Percentiles rank a stretch among this genome's conserved stretches.
Evolutionary conservation across 495 filamentous ascomycete species (phyloP).

Genomic region (Aspergillus sparsus): DNA sequence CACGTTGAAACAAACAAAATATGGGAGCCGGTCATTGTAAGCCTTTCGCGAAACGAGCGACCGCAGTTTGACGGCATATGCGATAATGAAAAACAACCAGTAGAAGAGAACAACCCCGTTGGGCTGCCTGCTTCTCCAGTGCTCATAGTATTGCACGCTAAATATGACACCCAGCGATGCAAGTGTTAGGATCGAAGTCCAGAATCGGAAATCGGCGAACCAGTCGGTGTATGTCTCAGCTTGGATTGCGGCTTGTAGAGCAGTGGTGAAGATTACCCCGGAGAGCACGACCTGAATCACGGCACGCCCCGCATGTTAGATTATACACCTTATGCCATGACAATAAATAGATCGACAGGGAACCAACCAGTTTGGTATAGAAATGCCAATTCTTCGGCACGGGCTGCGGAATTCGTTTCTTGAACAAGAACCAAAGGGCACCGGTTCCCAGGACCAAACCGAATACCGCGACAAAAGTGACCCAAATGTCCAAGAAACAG

Average conservation of each 20-base stretch:
- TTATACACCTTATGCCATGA: slow-evolving; percentile 15
- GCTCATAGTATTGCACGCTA: slow-evolving; percentile 88
- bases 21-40: slow-evolving; percentile 63
- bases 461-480: slow-evolving; percentile 72
- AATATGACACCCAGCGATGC: slow-evolving; percentile 78
- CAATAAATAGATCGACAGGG: not conserved
- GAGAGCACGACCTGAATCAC: slow-evolving; percentile 65
- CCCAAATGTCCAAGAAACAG: slow-evolving; percentile 89
- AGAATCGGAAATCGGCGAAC: slow-evolving; percentile 84
- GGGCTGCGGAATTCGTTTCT: slow-evolving; percentile 59
- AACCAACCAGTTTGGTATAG: slow-evolving; percentile 80
- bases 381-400: slow-evolving; percentile 93
- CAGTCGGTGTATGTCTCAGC: slow-evolving; percentile 69
- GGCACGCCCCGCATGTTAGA: slow-evolving; percentile 15
- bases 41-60: slow-evolving; percentile 79
- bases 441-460: slow-evolving; percentile 74
- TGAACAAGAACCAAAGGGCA: slow-evolving; percentile 75
- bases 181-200: slow-evolving; percentile 78
- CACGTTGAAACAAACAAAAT: slow-evolving; percentile 78
- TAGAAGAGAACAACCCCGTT: slow-evolving; percentile 95
- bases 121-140: slow-evolving; percentile 81
- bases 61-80: slow-evolving; percentile 80
- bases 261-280: slow-evolving; percentile 65
- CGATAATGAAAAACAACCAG: slow-evolving; percentile 88
- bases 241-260: slow-evolving; percentile 75